Base-by-base conservation (phyloP, 805 yeast species). In the Saccharomyces mikatae region DNA sequence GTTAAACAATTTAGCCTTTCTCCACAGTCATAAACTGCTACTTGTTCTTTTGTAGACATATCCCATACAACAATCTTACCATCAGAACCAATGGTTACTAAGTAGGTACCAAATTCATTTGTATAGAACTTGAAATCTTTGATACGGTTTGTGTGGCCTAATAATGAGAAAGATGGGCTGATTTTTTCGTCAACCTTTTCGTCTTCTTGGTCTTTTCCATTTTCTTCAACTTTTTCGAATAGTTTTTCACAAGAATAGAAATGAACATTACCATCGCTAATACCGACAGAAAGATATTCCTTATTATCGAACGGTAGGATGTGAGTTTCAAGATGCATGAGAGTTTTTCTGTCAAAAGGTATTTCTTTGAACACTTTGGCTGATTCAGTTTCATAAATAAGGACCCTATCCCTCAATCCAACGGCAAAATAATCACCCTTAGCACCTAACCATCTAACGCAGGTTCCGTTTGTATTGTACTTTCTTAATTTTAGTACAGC, bases 61-160 rank as follows among this genome's bases (percentile, higher is more conserved):
- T 91, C 86, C 97, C 97, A 92, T 2, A 92, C 87, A 6, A 94
- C 96, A 52, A 92, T 85, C 63, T 81, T 87, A 27, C 98, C 98
- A 70, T 92, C 98, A 0, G 97, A 88, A 0, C 97, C 88, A 11
- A 90, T 88, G 2, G 96, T 86, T 0, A 88, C 79, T 64, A 94
- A 70, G 64, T 78, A 86, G 3, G 58, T 62, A 41, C 71, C 71
- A 57, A 58, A 62, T 21, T 73, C 76, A 13, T 77, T 74, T 41
- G 74, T 71, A 62, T 77, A 79, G 49, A 83, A 74, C 21, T 82
- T 73, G 61, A 94, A 77, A 59, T 84, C 96, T 71, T 92, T 92
- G 47, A 92, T 86, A 68, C 99, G 81, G 59, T 80, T 82, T 8
- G 94, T 80, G 66, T 92, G 98, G 0, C 97, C 97, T 52, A 77